Percentiles rank a stretch among this genome's conserved stretches.
phyloP scores from a whole-genome alignment of 2,329 filamentous ascomycete genomes.

The Microthyrium microscopicum region DNA sequence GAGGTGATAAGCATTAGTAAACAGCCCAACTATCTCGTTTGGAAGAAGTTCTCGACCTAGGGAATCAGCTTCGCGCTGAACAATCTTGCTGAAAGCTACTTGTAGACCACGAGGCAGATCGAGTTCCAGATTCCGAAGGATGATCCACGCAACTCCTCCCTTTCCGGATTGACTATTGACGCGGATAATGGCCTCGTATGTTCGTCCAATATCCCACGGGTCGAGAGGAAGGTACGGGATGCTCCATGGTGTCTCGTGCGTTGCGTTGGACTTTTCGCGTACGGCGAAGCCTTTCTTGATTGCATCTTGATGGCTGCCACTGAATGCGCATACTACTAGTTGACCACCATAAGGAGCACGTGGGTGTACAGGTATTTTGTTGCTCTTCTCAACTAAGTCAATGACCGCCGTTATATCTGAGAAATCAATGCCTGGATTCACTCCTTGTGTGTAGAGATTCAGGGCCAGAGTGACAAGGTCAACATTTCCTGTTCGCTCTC shows the following conservation, averaged over 20 bases:
- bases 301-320: constrained; percentile 83
- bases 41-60: constrained; percentile 72
- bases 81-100: constrained; percentile 74
- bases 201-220: constrained; percentile 81
- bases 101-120: constrained; percentile 87
- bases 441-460: constrained; percentile 89
- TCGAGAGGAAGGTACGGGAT: constrained; percentile 88
- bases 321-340: constrained; percentile 84
- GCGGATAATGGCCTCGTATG: constrained; percentile 94
- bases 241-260: constrained; percentile 56
- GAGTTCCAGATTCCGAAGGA: constrained; percentile 73
- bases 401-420: constrained; percentile 77
- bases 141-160: constrained; percentile 87
- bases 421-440: constrained; percentile 75
- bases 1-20: constrained; percentile 76
- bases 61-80: constrained; percentile 65
- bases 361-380: constrained; percentile 85
- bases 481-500: constrained; percentile 89
- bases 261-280: constrained; percentile 44
- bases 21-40: constrained; percentile 71
- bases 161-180: constrained; percentile 96
- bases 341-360: constrained; percentile 82
- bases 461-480: constrained; percentile 83
- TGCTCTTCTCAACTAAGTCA: constrained; percentile 77
- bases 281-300: constrained; percentile 77